Evolutionary conservation across 441 rosid species (phyloP), one percentile per base, ranked within the genome.

Genomic region (Aleurites moluccanus): DNA sequence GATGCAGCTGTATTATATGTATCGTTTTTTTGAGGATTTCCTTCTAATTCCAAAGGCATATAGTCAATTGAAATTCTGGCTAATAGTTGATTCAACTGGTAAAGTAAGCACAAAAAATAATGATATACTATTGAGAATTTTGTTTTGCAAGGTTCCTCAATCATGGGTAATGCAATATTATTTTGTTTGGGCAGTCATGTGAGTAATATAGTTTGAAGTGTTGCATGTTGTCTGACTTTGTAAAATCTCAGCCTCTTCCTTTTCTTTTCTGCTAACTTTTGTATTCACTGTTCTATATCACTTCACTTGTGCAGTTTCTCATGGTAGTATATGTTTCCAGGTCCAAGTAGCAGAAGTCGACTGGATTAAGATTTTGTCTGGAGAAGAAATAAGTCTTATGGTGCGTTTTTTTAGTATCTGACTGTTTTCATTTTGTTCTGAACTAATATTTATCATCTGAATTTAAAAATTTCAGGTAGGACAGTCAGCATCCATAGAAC

Each of bases 281-380:
- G 30, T 33, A 49, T 67, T 73, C 49, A n/a, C 33, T 67, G 6
- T 64, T 60, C 42, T 50, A 35, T 42, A 35, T 57, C 38, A 67
- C 63, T 75, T 57, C 38, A 67, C 63, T 75, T 59, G 35, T 55
- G n/a, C 71, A 49, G 65, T 73, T 67, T 78, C 74, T 80, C 65
- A 73, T 66, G 64, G 68, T 69, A 70, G 20, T 44, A 33, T 75
- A 69, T 76, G 77, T 73, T 75, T 82, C 35, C 93, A 96, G 99
- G 93, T 90, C 78, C 92, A 86, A 84, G 98, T 96, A 75, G 95
- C 94, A 64, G 98, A 93, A 81, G 77, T 96, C 53, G 98, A 92
- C 83, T 96, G 99, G 99, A 88, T 96, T 80, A 93, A 89, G 85
- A 90, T 92, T 77, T 81, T 83, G 28, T 86, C 97, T 52, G 86